Conservation (phyloP, 192 early-diverging fungal genomes). For the Linnemannia hyalina region DNA sequence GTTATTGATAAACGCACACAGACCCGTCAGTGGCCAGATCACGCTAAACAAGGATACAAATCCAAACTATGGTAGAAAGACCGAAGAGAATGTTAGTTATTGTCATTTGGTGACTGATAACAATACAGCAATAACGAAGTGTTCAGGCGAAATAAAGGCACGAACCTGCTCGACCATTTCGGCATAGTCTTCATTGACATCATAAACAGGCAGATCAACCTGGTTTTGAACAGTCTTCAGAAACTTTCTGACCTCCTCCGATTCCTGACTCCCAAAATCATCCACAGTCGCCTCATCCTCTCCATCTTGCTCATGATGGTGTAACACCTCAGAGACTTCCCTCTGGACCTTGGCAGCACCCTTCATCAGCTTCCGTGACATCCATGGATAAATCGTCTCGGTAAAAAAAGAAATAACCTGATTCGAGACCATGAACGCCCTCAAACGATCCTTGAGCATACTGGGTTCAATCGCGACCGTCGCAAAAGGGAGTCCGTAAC, state of each 20-base stretch:
- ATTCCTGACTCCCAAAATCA: slow-evolving; percentile 15
- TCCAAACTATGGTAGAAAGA: slow-evolving; percentile 72
- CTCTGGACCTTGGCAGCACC: slow-evolving; percentile 47
- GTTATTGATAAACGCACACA: slow-evolving; percentile 90
- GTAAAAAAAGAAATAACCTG: slow-evolving; percentile 83
- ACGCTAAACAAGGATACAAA: slow-evolving; percentile 87
- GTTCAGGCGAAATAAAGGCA: not conserved
- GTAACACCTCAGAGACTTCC: slow-evolving; percentile 48
- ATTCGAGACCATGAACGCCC: slow-evolving; percentile 86
- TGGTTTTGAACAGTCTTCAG: slow-evolving; percentile 69
- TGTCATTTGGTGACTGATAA: not conserved
- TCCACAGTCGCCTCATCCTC: slow-evolving; percentile 1
- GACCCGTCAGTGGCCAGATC: slow-evolving; percentile 87
- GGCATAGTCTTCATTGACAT: slow-evolving; percentile 89
- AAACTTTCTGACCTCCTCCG: slow-evolving; percentile 54
- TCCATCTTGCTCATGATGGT: slow-evolving; percentile 13
- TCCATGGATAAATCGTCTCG: slow-evolving; percentile 81
- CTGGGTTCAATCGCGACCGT: slow-evolving; percentile 65
- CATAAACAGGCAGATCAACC: slow-evolving; percentile 78
- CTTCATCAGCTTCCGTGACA: slow-evolving; percentile 60
- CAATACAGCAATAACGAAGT: no score
- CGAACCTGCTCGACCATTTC: slow-evolving; percentile 91
- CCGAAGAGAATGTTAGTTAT: not conserved
- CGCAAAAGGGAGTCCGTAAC: slow-evolving; percentile 48
- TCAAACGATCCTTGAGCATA: slow-evolving; percentile 68